Evolutionary conservation across 2,329 filamentous ascomycete species (phyloP), one percentile per base, ranked within the genome.

Genomic region (Colletotrichum lupini): DNA sequence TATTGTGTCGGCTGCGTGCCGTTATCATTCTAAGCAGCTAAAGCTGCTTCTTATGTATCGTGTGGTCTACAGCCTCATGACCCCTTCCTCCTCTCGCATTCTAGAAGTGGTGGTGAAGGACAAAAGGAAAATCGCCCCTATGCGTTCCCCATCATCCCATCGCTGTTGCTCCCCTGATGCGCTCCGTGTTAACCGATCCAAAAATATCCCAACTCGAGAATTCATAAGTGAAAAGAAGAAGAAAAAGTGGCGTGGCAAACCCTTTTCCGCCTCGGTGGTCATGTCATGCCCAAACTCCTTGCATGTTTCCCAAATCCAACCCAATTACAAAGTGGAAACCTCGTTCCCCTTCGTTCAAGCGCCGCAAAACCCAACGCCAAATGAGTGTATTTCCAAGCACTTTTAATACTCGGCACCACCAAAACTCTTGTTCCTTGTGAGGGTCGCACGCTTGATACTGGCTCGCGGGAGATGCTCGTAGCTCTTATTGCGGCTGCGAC

Each of bases 341-440:
- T 35, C 24, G 8, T 30, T 35, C 16, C 32, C 62, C 22, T 35
- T 64, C 28, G 28, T 42, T 37, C 58, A 26, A 32, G n/a, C 14
- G 61, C 24, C 28, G 22, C 16, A 64, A 49, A 55, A 35, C 49
- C 61, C 22, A 62, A 71, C 71, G 67, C 67, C 71, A 66, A 71
- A 66, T n/a, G 71, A 73, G 60, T 66, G 71, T 65, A 61, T 19
- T 19, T 16, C n/a, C 32, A 52, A 62, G 64, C 30, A 55, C 53
- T 16, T 5, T 28, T 77, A 86, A 74, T 87, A 87, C 78, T 89
- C 87, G 26, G 83, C 80, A 1, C 87, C 86, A 16, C 85, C 83
- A 69, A 87, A 88, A 75, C 87, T 88, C 79, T 84, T 84, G 76
- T 83, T 87, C 76, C 87, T 84, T 30, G 85, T 87, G 69, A 87